Evolutionary conservation across 768 basidiomycete species (phyloP).

Genomic region (Panus rudis): DNA sequence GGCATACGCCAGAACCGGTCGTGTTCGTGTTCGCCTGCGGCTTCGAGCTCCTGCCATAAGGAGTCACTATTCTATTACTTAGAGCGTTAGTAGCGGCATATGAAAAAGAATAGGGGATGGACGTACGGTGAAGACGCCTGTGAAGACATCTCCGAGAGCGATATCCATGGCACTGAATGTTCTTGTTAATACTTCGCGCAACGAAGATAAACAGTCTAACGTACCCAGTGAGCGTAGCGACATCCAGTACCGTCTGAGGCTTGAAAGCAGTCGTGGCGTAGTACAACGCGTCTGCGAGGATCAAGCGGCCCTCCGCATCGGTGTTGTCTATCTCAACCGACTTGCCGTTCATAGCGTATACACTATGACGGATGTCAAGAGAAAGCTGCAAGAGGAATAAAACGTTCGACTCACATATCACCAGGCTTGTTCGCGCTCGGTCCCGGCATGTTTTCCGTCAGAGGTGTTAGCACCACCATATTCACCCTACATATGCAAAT

Average conservation of each 20-base stretch:
- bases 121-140: slow-evolving; percentile 74
- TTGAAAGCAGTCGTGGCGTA: slow-evolving; percentile 73
- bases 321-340: slow-evolving; percentile 84
- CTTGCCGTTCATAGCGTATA: slow-evolving; percentile 87
- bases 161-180: slow-evolving; percentile 54
- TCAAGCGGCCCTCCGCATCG: slow-evolving; percentile 74
- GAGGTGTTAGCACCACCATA: slow-evolving; percentile 61
- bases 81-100: not conserved
- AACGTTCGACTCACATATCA: slow-evolving; percentile 53
- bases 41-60: slow-evolving; percentile 64
- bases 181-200: not conserved
- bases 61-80: slow-evolving; percentile 54
- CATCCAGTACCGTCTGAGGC: slow-evolving; percentile 79
- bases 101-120: slow-evolving; percentile 7
- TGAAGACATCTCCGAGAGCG: slow-evolving; percentile 69
- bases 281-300: slow-evolving; percentile 82
- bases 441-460: slow-evolving; percentile 85
- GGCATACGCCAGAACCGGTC: slow-evolving; percentile 92
- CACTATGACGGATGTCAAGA: slow-evolving; percentile 27
- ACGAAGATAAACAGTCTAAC: slow-evolving; percentile 5
- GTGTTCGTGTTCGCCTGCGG: slow-evolving; percentile 66
- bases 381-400: not conserved
- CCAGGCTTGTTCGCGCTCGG: slow-evolving; percentile 66
- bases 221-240: slow-evolving; percentile 81
- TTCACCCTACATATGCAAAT: slow-evolving; percentile 47